Evolutionary conservation across 139 green algal genomes (phyloP).

Genomic region (Chlorokybus atmophyticus): DNA sequence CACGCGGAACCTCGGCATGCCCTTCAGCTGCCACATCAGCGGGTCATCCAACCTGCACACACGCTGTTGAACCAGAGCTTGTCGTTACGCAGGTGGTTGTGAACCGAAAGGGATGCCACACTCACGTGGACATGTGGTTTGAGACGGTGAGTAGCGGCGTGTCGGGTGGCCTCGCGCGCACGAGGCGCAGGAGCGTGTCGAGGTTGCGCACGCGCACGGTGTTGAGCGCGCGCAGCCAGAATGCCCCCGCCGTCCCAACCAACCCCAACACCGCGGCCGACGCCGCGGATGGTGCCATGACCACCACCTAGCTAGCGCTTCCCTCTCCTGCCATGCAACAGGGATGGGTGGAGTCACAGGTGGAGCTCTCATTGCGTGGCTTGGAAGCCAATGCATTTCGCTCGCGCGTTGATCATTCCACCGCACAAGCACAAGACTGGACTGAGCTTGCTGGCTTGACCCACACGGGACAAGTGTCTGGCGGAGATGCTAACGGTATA

Average conservation of each 20-base stretch:
- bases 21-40: slow-evolving; percentile 10
- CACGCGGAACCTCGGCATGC: slow-evolving; percentile 3
- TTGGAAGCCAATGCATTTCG: too few species aligned
- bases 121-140: slow-evolving; percentile 27
- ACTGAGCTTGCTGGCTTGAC: too few species aligned
- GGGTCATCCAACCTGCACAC: slow-evolving; percentile 18
- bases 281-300: too few species aligned
- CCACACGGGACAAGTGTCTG: too few species aligned
- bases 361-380: too few species aligned
- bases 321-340: too few species aligned
- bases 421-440: too few species aligned
- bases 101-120: neutral
- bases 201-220: slow-evolving; percentile 9
- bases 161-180: slow-evolving; percentile 5
- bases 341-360: too few species aligned
- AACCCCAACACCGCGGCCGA: slow-evolving; percentile 1
- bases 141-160: slow-evolving; percentile 19
- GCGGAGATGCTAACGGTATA: too few species aligned
- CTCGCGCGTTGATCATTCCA: too few species aligned
- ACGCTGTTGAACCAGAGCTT: neutral
- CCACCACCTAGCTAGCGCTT: too few species aligned
- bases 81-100: neutral
- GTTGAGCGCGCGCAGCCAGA: neutral
- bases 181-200: slow-evolving; percentile 10
- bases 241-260: neutral